These are phyloP conservation scores for Acacia confusa DNA, from an alignment of 306 rosid species.

Conservation along the genomic window DNA sequence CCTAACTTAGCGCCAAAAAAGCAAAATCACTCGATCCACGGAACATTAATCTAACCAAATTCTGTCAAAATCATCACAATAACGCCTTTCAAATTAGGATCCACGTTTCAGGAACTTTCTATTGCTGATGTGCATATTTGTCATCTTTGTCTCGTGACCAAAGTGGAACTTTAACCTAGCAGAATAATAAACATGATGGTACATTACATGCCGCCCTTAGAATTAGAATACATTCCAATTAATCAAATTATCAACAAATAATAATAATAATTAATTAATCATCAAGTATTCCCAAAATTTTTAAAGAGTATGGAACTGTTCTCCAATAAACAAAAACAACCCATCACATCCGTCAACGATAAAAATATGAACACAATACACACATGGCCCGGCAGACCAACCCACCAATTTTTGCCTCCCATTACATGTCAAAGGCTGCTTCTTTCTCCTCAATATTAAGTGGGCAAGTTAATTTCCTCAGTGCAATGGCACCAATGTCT, in stretches of 20 bases:
- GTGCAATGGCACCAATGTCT: slow-evolving; percentile 2
- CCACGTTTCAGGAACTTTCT: neutral
- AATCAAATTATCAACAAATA: neutral
- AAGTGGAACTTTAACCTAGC: neutral
- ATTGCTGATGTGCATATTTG: neutral
- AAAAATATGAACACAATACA: neutral
- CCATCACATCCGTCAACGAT: neutral
- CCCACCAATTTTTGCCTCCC: slow-evolving; percentile 12
- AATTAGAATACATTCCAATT: neutral
- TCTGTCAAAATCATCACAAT: slow-evolving; percentile 4
- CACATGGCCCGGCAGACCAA: slow-evolving; percentile 32
- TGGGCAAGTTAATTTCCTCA: slow-evolving; percentile 1
- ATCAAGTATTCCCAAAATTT: neutral
- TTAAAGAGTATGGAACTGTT: slow-evolving; percentile 29
- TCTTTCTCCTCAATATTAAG: slow-evolving; percentile 17
- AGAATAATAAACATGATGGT: neutral
- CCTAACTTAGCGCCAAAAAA: neutral
- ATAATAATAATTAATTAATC: neutral
- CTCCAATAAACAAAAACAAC: neutral
- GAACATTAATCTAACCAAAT: neutral
- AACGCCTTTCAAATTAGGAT: neutral
- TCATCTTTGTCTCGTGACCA: neutral
- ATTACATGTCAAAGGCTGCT: neutral
- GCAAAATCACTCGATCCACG: neutral
- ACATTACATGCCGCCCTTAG: slow-evolving; percentile 15